A percentile compares a stretch with the other conserved stretches of the same genome.
Evolutionary conservation across 2,329 filamentous ascomycete genomes (phyloP).

Genomic region (Fusarium sp.): DNA sequence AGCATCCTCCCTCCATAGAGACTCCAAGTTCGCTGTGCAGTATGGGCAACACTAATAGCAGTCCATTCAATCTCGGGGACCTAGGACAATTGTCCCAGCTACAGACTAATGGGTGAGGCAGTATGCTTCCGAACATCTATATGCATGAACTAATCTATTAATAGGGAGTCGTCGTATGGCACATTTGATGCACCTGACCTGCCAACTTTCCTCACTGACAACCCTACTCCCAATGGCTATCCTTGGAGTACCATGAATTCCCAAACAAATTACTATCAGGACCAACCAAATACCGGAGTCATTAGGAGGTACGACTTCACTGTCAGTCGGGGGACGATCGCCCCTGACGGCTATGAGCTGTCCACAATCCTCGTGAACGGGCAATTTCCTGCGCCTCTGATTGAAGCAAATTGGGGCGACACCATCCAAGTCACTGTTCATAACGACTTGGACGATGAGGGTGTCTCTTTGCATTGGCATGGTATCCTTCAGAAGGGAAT

Average conservation of each 20-base stretch:
- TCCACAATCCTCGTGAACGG: slow-evolving; percentile 70
- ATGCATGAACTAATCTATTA: slow-evolving; percentile 8
- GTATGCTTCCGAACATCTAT: background rate
- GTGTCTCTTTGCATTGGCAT: slow-evolving; percentile 64
- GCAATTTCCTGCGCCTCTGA: slow-evolving; percentile 72
- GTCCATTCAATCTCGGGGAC: slow-evolving; percentile 21
- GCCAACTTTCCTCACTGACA: slow-evolving; percentile 58
- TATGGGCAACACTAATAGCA: slow-evolving; percentile 38
- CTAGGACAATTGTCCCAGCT: slow-evolving; percentile 33
- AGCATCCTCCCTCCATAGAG: slow-evolving; percentile 4
- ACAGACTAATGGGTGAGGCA: slow-evolving; percentile 39
- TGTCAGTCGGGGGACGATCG: slow-evolving; percentile 60
- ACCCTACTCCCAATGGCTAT: slow-evolving; percentile 59
- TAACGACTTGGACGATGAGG: slow-evolving; percentile 72
- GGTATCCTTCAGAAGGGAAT: slow-evolving; percentile 61
- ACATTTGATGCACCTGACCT: slow-evolving; percentile 52
- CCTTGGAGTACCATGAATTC: slow-evolving; percentile 63
- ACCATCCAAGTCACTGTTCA: slow-evolving; percentile 72
- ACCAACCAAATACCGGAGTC: slow-evolving; percentile 63
- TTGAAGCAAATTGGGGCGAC: slow-evolving; percentile 73
- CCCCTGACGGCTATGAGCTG: slow-evolving; percentile 66
- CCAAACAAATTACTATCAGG: slow-evolving; percentile 61
- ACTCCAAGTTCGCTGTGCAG: slow-evolving; percentile 1
- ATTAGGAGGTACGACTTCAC: slow-evolving; percentile 66
- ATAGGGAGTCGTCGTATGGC: slow-evolving; percentile 54